phyloP scores from a whole-genome alignment of 208 protist species.

The Trypanosomatidae sp. region DNA sequence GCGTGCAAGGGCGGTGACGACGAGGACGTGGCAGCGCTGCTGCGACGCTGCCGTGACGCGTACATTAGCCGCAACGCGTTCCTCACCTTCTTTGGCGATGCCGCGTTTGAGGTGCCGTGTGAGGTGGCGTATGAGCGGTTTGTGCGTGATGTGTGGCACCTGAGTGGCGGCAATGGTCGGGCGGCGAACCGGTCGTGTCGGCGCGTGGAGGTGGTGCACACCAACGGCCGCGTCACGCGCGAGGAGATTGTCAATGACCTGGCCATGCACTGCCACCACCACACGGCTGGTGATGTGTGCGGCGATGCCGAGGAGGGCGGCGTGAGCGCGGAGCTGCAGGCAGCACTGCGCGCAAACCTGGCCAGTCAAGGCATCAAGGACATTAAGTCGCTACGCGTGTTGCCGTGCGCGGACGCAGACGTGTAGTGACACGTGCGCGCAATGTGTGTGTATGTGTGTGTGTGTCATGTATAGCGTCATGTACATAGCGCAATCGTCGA shows the following conservation, averaged over 20 bases:
- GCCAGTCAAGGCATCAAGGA: conserved; percentile 78
- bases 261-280: too few relatives aligned
- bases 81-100: conserved; percentile 54
- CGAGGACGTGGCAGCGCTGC: neutral
- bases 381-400: conserved; percentile 37
- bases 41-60: neutral
- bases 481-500: too few relatives aligned
- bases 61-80: conserved; percentile 51
- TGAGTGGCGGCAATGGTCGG: conserved; percentile 75
- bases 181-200: conserved; percentile 76
- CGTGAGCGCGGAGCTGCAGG: conserved; percentile 21
- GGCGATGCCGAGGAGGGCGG: too few relatives aligned
- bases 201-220: conserved; percentile 73
- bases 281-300: too few relatives aligned
- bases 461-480: too few relatives aligned
- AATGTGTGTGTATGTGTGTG: conserved; percentile 1
- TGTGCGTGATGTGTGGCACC: conserved; percentile 84
- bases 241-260: conserved; percentile 85
- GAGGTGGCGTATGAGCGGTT: conserved; percentile 75
- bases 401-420: conserved; percentile 3
- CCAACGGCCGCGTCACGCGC: conserved; percentile 54
- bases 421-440: neutral
- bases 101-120: conserved; percentile 50
- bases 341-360: conserved; percentile 47
- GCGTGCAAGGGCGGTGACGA: neutral